phyloP scores from a whole-genome alignment of 805 yeast species.

The Danielia reshetovae region DNA sequence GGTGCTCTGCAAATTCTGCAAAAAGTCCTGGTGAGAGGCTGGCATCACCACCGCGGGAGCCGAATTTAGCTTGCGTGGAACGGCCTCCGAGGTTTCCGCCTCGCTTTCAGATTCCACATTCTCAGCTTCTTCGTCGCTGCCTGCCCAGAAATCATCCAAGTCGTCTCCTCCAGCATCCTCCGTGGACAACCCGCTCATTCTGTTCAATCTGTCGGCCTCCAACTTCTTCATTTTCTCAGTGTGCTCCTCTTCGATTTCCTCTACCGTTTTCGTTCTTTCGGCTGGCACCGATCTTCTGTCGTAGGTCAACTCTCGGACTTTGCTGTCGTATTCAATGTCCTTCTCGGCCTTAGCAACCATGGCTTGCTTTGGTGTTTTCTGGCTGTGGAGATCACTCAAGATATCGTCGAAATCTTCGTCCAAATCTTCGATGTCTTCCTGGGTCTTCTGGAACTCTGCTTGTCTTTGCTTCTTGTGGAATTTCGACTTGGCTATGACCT shows the following conservation, averaged over 20 bases:
- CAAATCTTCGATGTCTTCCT: constrained; percentile 58
- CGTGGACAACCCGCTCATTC: constrained; percentile 66
- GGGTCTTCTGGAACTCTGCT: constrained; percentile 53
- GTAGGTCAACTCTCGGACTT: constrained; percentile 60
- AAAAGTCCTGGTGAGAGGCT: constrained; percentile 25
- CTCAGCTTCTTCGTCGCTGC: constrained; percentile 42
- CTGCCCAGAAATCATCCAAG: constrained; percentile 73
- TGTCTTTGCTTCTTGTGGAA: constrained; percentile 75
- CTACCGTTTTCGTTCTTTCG: constrained; percentile 75
- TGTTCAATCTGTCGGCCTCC: constrained; percentile 62
- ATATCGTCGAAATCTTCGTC: constrained; percentile 74
- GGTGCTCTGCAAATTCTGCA: constrained; percentile 25
- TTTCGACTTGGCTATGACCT: constrained; percentile 78
- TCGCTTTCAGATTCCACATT: constrained; percentile 33
- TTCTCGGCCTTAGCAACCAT: constrained; percentile 35
- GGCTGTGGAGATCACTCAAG: constrained; percentile 47
- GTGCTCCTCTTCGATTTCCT: constrained; percentile 60
- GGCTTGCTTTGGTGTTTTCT: constrained; percentile 18
- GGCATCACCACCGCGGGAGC: constrained; percentile 26
- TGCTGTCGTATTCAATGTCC: constrained; percentile 56
- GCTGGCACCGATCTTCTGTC: constrained; percentile 79
- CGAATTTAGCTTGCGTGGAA: constrained; percentile 1
- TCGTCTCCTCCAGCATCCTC: constrained; percentile 54
- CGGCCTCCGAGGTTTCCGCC: constrained; percentile 16
- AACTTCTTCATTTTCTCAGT: constrained; percentile 56